Evolutionary conservation across 495 filamentous ascomycete species (phyloP), one percentile per base, ranked within the genome.

Genomic region (Penicillium robsamsonii): DNA sequence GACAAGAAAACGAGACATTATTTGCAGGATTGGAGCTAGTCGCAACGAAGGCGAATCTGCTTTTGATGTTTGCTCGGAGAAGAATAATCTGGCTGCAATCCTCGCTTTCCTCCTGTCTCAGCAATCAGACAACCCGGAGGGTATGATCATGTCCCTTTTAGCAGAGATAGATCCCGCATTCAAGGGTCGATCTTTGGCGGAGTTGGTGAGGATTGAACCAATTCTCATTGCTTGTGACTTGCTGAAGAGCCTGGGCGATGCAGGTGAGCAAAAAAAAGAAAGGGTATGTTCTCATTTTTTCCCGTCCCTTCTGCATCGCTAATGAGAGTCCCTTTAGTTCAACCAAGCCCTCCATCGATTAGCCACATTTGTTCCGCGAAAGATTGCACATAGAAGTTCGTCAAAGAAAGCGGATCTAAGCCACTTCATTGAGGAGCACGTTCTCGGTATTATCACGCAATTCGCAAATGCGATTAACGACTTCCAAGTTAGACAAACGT

Each of bases 381-480:
- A 83, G 71, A 67, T 70, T 38, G 45, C 75, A 53, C 72, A 81
- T 71, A 60, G 81, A 65, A 72, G 64, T 50, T 65, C 67, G 13
- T 66, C 72, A 10, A 88, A 84, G 60, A 79, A 74, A 43, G 64
- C 76, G 17, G 75, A 84, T 41, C 70, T 95, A 17, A 86, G 83
- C 4, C 67, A 75, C n/a, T 97, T 95, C 69, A 84, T 97, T 43
- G 87, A 96, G 52, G 79, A 80, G 15, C 87, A 96, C 72, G 85
- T 93, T 24, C 83, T 97, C 20, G 93, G 91, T n/a, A 82, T 97
- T 53, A 91, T 96, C 67, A 82, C 87, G 17, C 84, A 88, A 44
- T 84, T 97, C 53, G 87, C 88, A 6, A 87, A 93, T 58, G 81
- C 84, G 11, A 85, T 99, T 49, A 95, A 90, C 63, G 88, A 91